These are phyloP conservation scores for Wickerhamiella sergipiensis DNA, from an alignment of 805 yeast species.

Conservation along the genomic window DNA sequence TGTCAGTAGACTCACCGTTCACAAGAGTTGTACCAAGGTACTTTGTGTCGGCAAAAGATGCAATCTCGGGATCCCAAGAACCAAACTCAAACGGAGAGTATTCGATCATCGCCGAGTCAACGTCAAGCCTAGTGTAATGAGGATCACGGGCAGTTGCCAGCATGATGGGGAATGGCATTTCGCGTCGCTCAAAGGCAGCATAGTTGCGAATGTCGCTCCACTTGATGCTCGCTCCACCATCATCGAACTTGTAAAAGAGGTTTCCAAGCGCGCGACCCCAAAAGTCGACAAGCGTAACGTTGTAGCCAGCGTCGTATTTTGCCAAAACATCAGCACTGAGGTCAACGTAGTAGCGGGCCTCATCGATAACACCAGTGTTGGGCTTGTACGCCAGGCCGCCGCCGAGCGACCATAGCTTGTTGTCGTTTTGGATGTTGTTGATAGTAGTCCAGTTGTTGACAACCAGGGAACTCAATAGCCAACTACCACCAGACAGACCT, in stretches of 20 bases:
- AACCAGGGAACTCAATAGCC: constrained; percentile 60
- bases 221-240: constrained; percentile 51
- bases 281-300: constrained; percentile 54
- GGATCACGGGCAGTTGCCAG: constrained; percentile 36
- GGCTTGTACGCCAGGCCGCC: constrained; percentile 47
- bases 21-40: constrained; percentile 53
- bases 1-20: constrained; percentile 41
- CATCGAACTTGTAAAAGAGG: constrained; percentile 49
- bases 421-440: constrained; percentile 37
- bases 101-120: constrained; percentile 49
- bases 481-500: constrained; percentile 79
- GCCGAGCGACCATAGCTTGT: constrained; percentile 53
- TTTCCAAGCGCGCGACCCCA: constrained; percentile 72
- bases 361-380: constrained; percentile 42
- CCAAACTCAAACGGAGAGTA: constrained; percentile 58
- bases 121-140: constrained; percentile 30
- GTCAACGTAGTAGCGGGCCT: constrained; percentile 37
- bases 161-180: constrained; percentile 60
- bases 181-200: constrained; percentile 43
- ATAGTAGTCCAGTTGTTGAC: constrained; percentile 63
- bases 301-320: constrained; percentile 53
- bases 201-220: constrained; percentile 45
- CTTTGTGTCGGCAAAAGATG: constrained; percentile 48
- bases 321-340: constrained; percentile 34
- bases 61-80: constrained; percentile 70